A percentile compares a stretch with the other conserved stretches of the same genome.
These are phyloP conservation scores for Euclidium syriacum DNA, from an alignment of 345 rosid species.

Conservation along the genomic window DNA sequence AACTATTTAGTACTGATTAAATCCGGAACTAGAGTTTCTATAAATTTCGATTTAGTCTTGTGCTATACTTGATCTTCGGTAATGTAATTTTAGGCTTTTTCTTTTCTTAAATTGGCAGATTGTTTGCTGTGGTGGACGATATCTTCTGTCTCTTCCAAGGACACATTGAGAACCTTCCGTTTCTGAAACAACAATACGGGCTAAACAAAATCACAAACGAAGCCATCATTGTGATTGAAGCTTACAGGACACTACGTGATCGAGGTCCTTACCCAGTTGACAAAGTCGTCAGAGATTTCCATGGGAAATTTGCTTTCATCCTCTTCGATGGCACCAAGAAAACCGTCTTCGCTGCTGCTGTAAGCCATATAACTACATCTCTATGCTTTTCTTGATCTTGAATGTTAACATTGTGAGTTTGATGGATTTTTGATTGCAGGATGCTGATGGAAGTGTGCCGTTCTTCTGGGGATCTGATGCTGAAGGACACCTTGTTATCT, in stretches of 20 bases:
- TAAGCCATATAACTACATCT: constrained; percentile 12
- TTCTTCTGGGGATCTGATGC: constrained; percentile 90
- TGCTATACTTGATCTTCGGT: no score
- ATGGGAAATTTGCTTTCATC: constrained; percentile 60
- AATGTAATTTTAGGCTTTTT: background rate
- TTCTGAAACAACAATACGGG: constrained; percentile 58
- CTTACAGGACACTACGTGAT: constrained; percentile 55
- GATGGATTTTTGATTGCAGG: constrained; percentile 38
- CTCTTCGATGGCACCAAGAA: constrained; percentile 45
- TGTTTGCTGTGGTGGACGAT: constrained; percentile 69
- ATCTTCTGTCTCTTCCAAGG: constrained; percentile 64
- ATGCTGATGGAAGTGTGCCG: constrained; percentile 78
- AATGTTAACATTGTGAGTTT: background rate
- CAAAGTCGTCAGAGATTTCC: constrained; percentile 69
- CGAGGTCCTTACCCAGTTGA: constrained; percentile 82
- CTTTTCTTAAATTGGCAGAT: constrained; percentile 29
- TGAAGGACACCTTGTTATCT: constrained; percentile 68
- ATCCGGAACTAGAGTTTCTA: background rate
- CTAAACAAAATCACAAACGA: constrained; percentile 45
- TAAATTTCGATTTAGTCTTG: no score
- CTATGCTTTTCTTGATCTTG: background rate
- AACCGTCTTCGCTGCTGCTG: constrained; percentile 55
- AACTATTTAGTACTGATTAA: background rate
- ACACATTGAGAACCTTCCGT: constrained; percentile 47
- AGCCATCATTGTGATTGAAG: constrained; percentile 60